Evolutionary conservation across 768 basidiomycete genomes (phyloP), one percentile per base, ranked within the genome.

Genomic region (Russula virescens): DNA sequence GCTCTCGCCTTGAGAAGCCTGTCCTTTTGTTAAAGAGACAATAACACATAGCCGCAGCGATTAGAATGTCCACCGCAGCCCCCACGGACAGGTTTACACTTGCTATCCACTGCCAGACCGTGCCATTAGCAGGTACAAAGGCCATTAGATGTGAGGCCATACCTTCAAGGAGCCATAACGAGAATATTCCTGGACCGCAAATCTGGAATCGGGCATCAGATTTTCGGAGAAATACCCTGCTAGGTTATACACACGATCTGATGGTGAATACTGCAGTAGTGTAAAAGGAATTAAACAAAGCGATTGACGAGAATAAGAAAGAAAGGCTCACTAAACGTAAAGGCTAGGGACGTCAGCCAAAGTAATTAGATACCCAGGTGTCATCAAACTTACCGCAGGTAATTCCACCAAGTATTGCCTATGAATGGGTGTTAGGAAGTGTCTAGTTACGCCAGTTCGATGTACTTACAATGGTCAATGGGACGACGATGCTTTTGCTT

Each of bases 51-150:
- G 79, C 72, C 52, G 71, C 61, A 2, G 81, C 82, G 51, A 82
- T 81, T 59, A 81, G 72, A 62, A 80, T 73, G 65, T 82, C 81
- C 11, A 79, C 77, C 19, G 76, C 76, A n/a, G 79, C 78, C 25
- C 79, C 79, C 81, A 82, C 58, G 78, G 76, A 38, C 79, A 77
- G 9, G 73, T 28, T 1, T 26, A 75, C 66, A 64, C 76, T 78
- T 9, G 81, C 79, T 16, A 83, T 75, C 82, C 81, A 82, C 81
- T 77, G 56, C 38, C 42, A 43, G 42, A 3, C 16, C 9, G 13
- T 13, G 23, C 23, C 18, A 19, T 53, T 8, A 58, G 50, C 21
- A 21, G 13, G 14, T 9, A n/a, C 28, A 28, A 46, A 45, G 31
- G 14, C 23, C 19, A 28, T n/a, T 13, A 31, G 11, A 25, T 1